Evolutionary conservation across 768 basidiomycete genomes (phyloP), one percentile per base, ranked within the genome.

Genomic region (Trametes cingulata): DNA sequence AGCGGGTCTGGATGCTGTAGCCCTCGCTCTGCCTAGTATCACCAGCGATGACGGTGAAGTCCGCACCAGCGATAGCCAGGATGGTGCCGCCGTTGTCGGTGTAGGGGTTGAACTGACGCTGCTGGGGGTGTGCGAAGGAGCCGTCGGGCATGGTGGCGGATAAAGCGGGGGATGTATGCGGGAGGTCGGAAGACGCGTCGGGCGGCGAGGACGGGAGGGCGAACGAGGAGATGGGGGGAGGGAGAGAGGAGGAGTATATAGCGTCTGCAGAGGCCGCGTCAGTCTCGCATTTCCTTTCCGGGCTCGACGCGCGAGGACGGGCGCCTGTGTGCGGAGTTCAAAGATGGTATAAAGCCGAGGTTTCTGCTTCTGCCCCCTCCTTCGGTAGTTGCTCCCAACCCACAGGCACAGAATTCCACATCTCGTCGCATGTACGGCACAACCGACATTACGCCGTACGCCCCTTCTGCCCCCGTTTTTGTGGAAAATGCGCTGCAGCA

Each of bases 11-110:
- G 74, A 99, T 99, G 72, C 80, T 91, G 76, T 92, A 98, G n/a
- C 96, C 96, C 72, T 95, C 91, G 65, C 88, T 93, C 78, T 98
- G 97, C 57, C 96, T 80, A 43, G 96, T 99, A 76, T 99, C 96
- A 52, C 95, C 93, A 6, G 97, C 95, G 68, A 98, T 91, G 72
- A 98, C 94, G 61, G 84, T 84, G 74, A 98, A 98, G 73, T 95
- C 91, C 45, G 85, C 83, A 53, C 96, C 97, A 5, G 95, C 93
- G 71, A 98, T 92, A 70, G 92, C 92, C 68, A 99, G 86, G 76
- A 98, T 96, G 19, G 95, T 95, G 25, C 97, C 96, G 29, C 96
- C 96, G 67, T 98, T 98, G 67, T 93, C 86, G 2, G 87, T 81
- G 83, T 97, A 96, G 0, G 94, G 94, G 69, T 92, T 88, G 78